Evolutionary conservation across 495 filamentous ascomycete species (phyloP).

Genomic region (Annulohypoxylon maeteangense): DNA sequence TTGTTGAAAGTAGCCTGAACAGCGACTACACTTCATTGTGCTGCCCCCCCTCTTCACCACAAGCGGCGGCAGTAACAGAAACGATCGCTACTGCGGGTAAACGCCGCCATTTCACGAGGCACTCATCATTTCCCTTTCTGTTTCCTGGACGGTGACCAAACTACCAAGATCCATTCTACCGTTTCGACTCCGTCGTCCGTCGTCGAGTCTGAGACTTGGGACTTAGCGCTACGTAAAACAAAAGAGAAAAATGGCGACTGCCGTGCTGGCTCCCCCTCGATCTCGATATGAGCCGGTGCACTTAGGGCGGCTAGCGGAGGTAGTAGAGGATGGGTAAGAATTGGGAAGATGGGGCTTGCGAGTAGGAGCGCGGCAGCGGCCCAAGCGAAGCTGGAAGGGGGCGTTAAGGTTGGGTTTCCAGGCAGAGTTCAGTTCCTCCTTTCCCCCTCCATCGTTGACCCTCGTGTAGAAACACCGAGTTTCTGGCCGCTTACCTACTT

Average conservation of each 20-base stretch:
- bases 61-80: constrained; percentile 24
- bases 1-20: constrained; percentile 24
- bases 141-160: constrained; percentile 40
- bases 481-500: constrained; percentile 45
- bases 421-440: constrained; percentile 24
- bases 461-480: constrained; percentile 43
- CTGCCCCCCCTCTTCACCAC: constrained; percentile 26
- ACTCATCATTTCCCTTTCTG: constrained; percentile 13
- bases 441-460: constrained; percentile 23
- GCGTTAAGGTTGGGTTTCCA: constrained; percentile 33
- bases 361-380: constrained; percentile 42
- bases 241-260: constrained; percentile 41
- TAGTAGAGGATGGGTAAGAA: constrained; percentile 40
- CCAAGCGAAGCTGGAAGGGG: constrained; percentile 38
- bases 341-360: constrained; percentile 42
- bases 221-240: constrained; percentile 36
- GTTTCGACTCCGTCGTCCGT: constrained; percentile 45
- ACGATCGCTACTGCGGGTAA: constrained; percentile 38
- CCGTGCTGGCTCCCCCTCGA: constrained; percentile 48
- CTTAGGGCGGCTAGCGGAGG: constrained; percentile 45
- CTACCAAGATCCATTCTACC: constrained; percentile 39
- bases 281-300: constrained; percentile 49
- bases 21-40: constrained; percentile 24
- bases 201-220: constrained; percentile 13
- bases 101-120: constrained; percentile 23